Evolutionary conservation across 2,329 filamentous ascomycete species (phyloP).

Genomic region (Salinomyces thailandicus): DNA sequence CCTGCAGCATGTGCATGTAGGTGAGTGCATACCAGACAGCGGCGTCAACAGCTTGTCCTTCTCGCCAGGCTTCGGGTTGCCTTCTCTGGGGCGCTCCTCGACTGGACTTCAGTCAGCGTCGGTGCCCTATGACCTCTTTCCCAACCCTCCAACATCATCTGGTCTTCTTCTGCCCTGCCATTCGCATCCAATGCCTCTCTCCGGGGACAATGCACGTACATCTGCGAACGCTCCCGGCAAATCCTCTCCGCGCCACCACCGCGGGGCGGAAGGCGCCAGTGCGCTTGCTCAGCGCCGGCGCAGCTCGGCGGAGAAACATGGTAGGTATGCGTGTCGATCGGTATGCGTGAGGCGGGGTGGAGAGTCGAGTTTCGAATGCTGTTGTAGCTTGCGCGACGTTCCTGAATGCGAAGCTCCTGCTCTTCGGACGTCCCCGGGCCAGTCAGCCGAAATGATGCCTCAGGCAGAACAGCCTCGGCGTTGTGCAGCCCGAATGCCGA

Average conservation of each 20-base stretch:
- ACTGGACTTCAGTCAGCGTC: too few relatives aligned
- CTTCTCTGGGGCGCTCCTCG: conserved; percentile 6
- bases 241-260: neutral
- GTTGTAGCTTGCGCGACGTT: too few relatives aligned
- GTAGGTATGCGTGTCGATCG: too few relatives aligned
- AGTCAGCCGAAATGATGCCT: too few relatives aligned
- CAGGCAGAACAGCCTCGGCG: neutral
- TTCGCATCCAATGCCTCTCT: neutral
- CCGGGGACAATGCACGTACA: too few relatives aligned
- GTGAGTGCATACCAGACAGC: conserved; percentile 32
- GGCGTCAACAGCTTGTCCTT: conserved; percentile 32
- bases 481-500: too few relatives aligned
- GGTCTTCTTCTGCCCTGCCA: neutral
- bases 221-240: neutral
- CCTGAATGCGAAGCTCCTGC: neutral
- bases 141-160: neutral
- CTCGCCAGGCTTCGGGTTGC: conserved; percentile 30
- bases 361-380: too few relatives aligned
- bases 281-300: conserved; percentile 37
- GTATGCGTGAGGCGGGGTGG: neutral
- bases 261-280: conserved; percentile 9
- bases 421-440: neutral
- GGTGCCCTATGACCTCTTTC: too few relatives aligned
- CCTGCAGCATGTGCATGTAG: neutral
- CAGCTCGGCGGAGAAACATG: conserved; percentile 41